A percentile compares a stretch with the other conserved stretches of the same genome.
phyloP scores from a whole-genome alignment of 805 yeast genomes.

The Metschnikowia drakensbergensis region DNA sequence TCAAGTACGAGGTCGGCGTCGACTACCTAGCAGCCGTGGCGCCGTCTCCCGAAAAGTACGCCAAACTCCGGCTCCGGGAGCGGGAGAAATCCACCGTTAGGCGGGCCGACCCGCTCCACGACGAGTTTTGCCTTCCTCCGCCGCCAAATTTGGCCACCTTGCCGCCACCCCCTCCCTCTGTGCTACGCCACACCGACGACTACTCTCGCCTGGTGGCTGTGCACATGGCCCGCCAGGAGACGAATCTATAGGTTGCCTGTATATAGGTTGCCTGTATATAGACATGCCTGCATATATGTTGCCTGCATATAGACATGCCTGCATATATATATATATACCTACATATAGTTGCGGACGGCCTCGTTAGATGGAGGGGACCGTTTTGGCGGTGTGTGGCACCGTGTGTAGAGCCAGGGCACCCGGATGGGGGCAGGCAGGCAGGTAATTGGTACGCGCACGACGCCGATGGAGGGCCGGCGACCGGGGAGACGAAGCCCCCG shows the following conservation, averaged over 20 bases:
- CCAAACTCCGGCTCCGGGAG: conserved; percentile 11
- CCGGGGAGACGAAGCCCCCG: too few relatives aligned
- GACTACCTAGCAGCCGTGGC: conserved; percentile 32
- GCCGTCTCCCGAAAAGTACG: conserved; percentile 22
- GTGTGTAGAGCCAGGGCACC: too few relatives aligned
- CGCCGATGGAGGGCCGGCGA: too few relatives aligned
- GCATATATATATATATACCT: too few relatives aligned
- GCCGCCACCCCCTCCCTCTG: conserved; percentile 20
- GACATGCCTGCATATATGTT: too few relatives aligned
- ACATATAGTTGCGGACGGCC: too few relatives aligned
- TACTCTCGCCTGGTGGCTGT: conserved; percentile 10
- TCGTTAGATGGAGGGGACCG: too few relatives aligned
- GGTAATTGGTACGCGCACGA: too few relatives aligned
- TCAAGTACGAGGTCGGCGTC: conserved; percentile 35
- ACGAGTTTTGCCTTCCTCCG: conserved; percentile 18
- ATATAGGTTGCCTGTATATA: too few relatives aligned
- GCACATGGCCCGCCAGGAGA: conserved; percentile 14
- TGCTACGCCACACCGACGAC: conserved; percentile 14
- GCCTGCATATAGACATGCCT: too few relatives aligned
- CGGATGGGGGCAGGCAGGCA: too few relatives aligned
- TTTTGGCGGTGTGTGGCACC: too few relatives aligned
- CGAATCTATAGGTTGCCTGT: conserved; percentile 6
- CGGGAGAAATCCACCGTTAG: conserved; percentile 15
- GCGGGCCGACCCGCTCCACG: conserved; percentile 10
- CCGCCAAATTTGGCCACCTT: conserved; percentile 15